phyloP scores from a whole-genome alignment of 192 early-diverging fungal genomes.

The Umbelopsis sp. region DNA sequence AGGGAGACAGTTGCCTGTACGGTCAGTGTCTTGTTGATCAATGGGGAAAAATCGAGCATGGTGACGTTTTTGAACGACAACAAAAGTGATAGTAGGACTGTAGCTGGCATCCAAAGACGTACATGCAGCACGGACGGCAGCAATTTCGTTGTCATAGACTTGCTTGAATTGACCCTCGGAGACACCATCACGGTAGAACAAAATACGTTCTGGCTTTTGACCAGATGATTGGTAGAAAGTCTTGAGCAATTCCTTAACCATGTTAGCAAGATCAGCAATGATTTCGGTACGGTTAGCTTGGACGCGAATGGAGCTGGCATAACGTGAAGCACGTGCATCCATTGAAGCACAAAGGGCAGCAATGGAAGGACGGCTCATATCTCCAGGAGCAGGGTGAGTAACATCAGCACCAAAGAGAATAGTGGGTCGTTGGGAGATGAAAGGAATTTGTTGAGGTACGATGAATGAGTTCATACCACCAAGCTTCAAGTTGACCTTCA shows the following conservation, averaged over 20 bases:
- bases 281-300: slow-evolving; percentile 74
- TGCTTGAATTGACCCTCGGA: slow-evolving; percentile 85
- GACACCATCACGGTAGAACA: slow-evolving; percentile 92
- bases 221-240: slow-evolving; percentile 67
- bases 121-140: slow-evolving; percentile 54
- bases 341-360: slow-evolving; percentile 77
- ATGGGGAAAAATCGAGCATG: slow-evolving; percentile 85
- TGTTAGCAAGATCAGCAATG: slow-evolving; percentile 65
- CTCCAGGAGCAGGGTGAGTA: slow-evolving; percentile 80
- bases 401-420: slow-evolving; percentile 92
- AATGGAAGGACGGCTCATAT: slow-evolving; percentile 68
- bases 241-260: slow-evolving; percentile 69
- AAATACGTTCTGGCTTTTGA: slow-evolving; percentile 74
- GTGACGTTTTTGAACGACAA: slow-evolving; percentile 90
- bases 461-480: slow-evolving; percentile 87
- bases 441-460: slow-evolving; percentile 59
- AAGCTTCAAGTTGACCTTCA: slow-evolving; percentile 95
- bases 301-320: slow-evolving; percentile 64
- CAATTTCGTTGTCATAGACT: slow-evolving; percentile 76
- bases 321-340: slow-evolving; percentile 64
- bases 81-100: slow-evolving; percentile 79
- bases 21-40: slow-evolving; percentile 60
- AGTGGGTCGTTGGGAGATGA: slow-evolving; percentile 73
- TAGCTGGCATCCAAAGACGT: slow-evolving; percentile 67
- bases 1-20: slow-evolving; percentile 78